These are phyloP conservation scores for Camellia japonica DNA, from an alignment of 148 eudicot genomes.

Conservation along the genomic window DNA sequence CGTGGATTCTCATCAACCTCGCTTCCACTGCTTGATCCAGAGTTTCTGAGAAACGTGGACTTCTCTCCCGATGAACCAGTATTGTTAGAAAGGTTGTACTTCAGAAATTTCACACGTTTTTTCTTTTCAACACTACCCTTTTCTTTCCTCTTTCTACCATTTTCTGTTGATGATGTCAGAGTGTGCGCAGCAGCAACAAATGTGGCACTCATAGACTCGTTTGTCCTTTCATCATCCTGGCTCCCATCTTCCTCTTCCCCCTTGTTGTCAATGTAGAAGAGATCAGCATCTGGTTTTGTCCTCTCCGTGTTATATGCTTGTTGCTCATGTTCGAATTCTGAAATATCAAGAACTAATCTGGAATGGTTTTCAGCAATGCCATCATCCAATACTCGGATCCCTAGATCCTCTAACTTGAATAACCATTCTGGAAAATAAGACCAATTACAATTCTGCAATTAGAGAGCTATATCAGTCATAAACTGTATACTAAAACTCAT, in stretches of 20 bases:
- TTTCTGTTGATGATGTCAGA: constrained; percentile 29
- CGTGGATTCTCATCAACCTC: constrained; percentile 44
- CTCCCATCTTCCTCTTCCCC: constrained; percentile 32
- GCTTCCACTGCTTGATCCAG: constrained; percentile 33
- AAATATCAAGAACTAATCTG: constrained; percentile 16
- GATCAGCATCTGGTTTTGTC: constrained; percentile 25
- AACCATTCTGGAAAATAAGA: constrained; percentile 48
- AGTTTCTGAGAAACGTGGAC: constrained; percentile 15
- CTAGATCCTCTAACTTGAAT: constrained; percentile 20
- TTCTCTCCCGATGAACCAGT: constrained; percentile 20
- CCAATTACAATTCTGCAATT: background rate
- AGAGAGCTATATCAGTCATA: background rate
- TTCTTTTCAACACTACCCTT: constrained; percentile 19
- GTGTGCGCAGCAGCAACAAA: constrained; percentile 57
- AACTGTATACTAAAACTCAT: background rate
- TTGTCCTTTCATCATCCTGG: constrained; percentile 24
- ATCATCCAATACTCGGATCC: constrained; percentile 20
- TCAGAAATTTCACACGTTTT: constrained; percentile 33
- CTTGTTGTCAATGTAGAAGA: constrained; percentile 48
- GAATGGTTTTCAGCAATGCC: constrained; percentile 1
- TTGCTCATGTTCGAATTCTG: constrained; percentile 11
- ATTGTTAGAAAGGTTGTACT: constrained; percentile 25
- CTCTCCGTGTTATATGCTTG: background rate
- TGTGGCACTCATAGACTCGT: constrained; percentile 31
- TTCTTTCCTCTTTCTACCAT: constrained; percentile 27